Percentiles rank a stretch among this genome's conserved stretches.
Conservation (phyloP, 2,329 filamentous ascomycete genomes). For the Fusarium palustre region DNA sequence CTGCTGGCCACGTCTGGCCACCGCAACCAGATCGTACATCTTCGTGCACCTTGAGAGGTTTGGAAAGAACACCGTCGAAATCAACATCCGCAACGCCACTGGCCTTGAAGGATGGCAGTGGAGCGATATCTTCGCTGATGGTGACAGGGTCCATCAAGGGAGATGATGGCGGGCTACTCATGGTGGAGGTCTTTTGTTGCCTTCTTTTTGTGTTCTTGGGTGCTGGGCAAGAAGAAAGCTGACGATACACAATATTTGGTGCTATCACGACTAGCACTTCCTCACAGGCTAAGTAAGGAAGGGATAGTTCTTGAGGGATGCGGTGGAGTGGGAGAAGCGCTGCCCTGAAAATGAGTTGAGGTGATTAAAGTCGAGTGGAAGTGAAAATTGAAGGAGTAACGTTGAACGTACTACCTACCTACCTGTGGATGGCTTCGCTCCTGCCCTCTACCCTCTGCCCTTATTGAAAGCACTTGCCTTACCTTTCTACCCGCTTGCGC, state of each 20-base stretch:
- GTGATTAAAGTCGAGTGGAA: background rate
- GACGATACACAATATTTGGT: conserved; percentile 8
- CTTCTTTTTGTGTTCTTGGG: conserved; percentile 1
- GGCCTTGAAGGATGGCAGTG: conserved; percentile 69
- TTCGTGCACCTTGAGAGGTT: conserved; percentile 81
- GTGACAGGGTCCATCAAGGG: conserved; percentile 63
- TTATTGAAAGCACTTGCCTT: background rate
- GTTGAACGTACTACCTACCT: too few species aligned
- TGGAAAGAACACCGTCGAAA: conserved; percentile 79
- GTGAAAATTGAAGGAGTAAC: background rate
- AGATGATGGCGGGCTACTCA: conserved; percentile 57
- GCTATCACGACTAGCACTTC: conserved; percentile 19
- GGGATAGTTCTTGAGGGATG: conserved; percentile 6
- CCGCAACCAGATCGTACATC: conserved; percentile 90
- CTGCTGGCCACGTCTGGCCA: conserved; percentile 93
- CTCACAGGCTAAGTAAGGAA: conserved; percentile 8
- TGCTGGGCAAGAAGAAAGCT: background rate
- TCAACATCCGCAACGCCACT: conserved; percentile 64
- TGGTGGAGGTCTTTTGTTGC: conserved; percentile 9
- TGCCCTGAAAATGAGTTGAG: conserved; percentile 7
- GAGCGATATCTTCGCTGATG: conserved; percentile 67
- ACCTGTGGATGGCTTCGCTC: conserved; percentile 27
- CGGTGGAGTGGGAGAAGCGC: conserved; percentile 8
- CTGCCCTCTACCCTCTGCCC: conserved; percentile 1
- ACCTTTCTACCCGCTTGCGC: conserved; percentile 14